Percentiles rank a stretch among this genome's conserved stretches.
phyloP scores from a whole-genome alignment of 1,284 basidiomycete genomes.

The Sanghuangporus baumii region DNA sequence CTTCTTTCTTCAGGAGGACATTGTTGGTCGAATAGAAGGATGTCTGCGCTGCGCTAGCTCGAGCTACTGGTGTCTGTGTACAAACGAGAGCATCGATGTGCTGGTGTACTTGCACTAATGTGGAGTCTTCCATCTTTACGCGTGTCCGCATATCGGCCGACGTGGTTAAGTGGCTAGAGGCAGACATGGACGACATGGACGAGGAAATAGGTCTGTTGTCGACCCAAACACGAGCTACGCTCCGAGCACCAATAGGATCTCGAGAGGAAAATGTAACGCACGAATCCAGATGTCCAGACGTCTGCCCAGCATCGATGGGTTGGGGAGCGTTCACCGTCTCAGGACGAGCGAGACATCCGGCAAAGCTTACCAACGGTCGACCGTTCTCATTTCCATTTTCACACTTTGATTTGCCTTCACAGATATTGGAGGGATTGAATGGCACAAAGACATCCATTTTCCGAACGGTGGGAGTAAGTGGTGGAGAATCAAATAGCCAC shows the following conservation, averaged over 20 bases:
- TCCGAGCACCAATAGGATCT: conserved; percentile 14
- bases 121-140: not conserved
- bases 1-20: not conserved
- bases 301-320: not conserved
- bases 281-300: not conserved
- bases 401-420: not conserved
- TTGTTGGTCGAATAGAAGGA: not conserved
- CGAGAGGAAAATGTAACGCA: conserved; percentile 8
- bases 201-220: not conserved
- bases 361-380: conserved; percentile 7
- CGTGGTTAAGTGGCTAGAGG: not conserved
- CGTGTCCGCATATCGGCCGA: not conserved
- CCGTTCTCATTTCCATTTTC: not conserved
- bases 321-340: conserved; percentile 8
- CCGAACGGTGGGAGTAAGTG: conserved; percentile 5
- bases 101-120: not conserved
- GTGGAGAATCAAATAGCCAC: conserved; percentile 4
- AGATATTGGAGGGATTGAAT: conserved; percentile 6
- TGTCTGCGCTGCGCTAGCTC: not conserved
- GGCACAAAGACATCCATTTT: conserved; percentile 9
- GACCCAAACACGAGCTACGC: conserved; percentile 8
- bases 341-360: conserved; percentile 14
- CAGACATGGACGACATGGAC: not conserved
- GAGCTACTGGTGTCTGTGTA: conserved; percentile 1
- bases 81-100: conserved; percentile 8